These are phyloP conservation scores for Phialophora expanda DNA, from an alignment of 2,329 filamentous ascomycete genomes.

Conservation along the genomic window DNA sequence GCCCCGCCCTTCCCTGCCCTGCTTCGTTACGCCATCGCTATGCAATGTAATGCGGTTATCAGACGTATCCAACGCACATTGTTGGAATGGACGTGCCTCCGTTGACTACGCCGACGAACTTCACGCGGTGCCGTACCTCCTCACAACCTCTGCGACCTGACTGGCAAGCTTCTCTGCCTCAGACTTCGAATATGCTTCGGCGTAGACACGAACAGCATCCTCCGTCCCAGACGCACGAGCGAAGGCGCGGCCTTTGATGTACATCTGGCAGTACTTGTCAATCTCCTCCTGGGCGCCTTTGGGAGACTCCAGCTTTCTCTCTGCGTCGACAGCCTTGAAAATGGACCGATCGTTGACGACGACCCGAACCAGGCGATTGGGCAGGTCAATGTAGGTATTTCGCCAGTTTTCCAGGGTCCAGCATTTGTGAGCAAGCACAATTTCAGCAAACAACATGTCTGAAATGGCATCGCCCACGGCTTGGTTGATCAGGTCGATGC, in stretches of 20 bases:
- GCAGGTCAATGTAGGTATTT: slow-evolving; percentile 88
- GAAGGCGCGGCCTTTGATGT: slow-evolving; percentile 86
- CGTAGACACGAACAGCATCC: slow-evolving; percentile 94
- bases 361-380: slow-evolving; percentile 92
- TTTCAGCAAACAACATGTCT: slow-evolving; percentile 94
- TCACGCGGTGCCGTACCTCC: slow-evolving; percentile 54
- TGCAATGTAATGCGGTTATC: slow-evolving; percentile 12
- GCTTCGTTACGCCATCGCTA: slow-evolving; percentile 28
- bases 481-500: slow-evolving; percentile 95
- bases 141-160: slow-evolving; percentile 77
- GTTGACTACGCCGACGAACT: background rate
- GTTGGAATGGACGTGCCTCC: background rate
- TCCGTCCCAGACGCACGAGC: slow-evolving; percentile 93
- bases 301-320: slow-evolving; percentile 82
- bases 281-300: slow-evolving; percentile 82
- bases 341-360: slow-evolving; percentile 85
- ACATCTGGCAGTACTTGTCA: slow-evolving; percentile 85
- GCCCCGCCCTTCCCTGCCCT: background rate
- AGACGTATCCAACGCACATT: slow-evolving; percentile 17
- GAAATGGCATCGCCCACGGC: slow-evolving; percentile 95
- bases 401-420: slow-evolving; percentile 94
- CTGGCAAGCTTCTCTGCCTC: slow-evolving; percentile 90
- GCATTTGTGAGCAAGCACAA: slow-evolving; percentile 91
- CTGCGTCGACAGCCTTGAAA: slow-evolving; percentile 90
- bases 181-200: slow-evolving; percentile 84